Evolutionary conservation across 108 stramenopile species (phyloP), one percentile per base, ranked within the genome.

Genomic region (Fragilaria crotonensis): DNA sequence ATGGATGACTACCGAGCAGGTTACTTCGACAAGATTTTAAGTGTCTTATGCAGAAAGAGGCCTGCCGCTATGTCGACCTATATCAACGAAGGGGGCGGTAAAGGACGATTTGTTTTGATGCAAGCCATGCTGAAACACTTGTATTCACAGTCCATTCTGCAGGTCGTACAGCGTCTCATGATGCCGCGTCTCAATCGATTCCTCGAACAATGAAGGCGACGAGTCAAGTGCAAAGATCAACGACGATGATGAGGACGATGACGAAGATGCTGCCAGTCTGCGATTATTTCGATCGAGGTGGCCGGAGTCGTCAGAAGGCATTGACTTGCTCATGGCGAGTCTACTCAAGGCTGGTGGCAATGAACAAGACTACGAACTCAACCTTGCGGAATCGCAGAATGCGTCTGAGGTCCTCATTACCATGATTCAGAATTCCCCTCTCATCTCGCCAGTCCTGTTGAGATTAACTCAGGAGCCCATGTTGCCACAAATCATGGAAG

Each of bases 1-100:
- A 59, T 90, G 9, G 96, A 97, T 68, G 86, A 93, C 59, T 85
- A 93, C 52, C 76, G 91, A 21, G 93, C 95, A 17, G 96, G 96
- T 31, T 97, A 97, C 74, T 85, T 97, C 63, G 96, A 97, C 56
- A 97, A 95, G 68, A 66, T 94, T 23, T 60, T 90, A 57, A 71
- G 78, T 4, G 67, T 90, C 5, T 70, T 94, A 20, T 94, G 87
- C 58, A 69, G 81, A 31, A 84, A 70, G 31, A 65, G 84, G 45
- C 77, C 86, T 5, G 57, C 71, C 31, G 65, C 72, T 22, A 66
- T 90, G 53, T 66, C 64, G 30, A 60, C 68, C 21, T 94, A 85
- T 62, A 68, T 93, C 47, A 87, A 93, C 60, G 33, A 57, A 22
- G 66, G 66, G 23, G 73, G 77, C 17, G 77, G 68, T 26, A 52